Percentiles rank a stretch among this genome's conserved stretches.
phyloP scores from a whole-genome alignment of 2,329 filamentous ascomycete genomes.

The Trichoderma hamatum region DNA sequence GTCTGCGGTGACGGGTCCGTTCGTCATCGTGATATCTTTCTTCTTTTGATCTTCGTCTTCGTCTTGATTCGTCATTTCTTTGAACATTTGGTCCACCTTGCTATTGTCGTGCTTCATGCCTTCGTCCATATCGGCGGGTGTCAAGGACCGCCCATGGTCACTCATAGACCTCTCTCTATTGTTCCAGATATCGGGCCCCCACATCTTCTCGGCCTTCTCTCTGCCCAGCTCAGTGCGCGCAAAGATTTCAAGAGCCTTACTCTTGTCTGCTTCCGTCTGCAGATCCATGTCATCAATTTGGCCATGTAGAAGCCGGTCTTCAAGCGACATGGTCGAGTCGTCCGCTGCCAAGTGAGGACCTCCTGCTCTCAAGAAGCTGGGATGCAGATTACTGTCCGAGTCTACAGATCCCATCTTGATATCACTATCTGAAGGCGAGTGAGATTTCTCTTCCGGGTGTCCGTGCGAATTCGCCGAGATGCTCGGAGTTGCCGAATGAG shows the following conservation, averaged over 20 bases:
- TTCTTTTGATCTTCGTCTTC: constrained; percentile 51
- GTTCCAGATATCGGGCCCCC: constrained; percentile 54
- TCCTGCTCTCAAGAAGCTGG: constrained; percentile 47
- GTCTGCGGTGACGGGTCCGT: constrained; percentile 45
- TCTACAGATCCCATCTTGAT: constrained; percentile 46
- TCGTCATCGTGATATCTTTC: constrained; percentile 36
- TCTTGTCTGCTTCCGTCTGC: constrained; percentile 50
- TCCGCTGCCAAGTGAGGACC: constrained; percentile 49
- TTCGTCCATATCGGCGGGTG: constrained; percentile 37
- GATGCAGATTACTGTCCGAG: constrained; percentile 46
- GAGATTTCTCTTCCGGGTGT: constrained; percentile 35
- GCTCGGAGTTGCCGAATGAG: constrained; percentile 28
- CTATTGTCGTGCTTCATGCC: constrained; percentile 47
- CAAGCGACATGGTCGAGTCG: constrained; percentile 48
- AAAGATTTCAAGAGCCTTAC: constrained; percentile 57
- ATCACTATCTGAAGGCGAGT: constrained; percentile 35
- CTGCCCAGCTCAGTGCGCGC: constrained; percentile 54
- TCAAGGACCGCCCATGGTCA: constrained; percentile 34
- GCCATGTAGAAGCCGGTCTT: constrained; percentile 55
- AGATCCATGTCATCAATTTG: constrained; percentile 51
- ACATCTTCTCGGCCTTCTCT: constrained; percentile 55
- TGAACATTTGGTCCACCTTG: constrained; percentile 59
- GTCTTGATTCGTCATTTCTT: constrained; percentile 58
- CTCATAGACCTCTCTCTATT: constrained; percentile 37
- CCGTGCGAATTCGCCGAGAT: constrained; percentile 35